A percentile compares a stretch with the other conserved stretches of the same genome.
Conservation (phyloP, 1,284 basidiomycete species). For the Phellinidium pouzarii region DNA sequence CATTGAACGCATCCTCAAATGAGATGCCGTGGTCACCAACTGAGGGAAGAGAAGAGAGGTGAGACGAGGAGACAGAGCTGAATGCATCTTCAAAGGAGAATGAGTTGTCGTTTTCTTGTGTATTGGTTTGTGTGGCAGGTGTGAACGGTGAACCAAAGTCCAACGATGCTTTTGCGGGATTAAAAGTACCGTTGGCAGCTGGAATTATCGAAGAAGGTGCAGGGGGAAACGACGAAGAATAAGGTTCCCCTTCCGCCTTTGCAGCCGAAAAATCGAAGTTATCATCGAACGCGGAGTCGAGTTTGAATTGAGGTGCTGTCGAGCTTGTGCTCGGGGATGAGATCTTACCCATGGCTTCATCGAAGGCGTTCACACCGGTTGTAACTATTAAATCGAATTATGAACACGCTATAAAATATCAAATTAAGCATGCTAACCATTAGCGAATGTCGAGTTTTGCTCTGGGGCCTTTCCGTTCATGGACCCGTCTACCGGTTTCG, state of each 20-base stretch:
- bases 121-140: slow-evolving; percentile 1
- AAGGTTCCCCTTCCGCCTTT: slow-evolving; percentile 31
- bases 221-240: slow-evolving; percentile 17
- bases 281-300: slow-evolving; percentile 77
- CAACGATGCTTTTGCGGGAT: not conserved
- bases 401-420: too few relatives aligned
- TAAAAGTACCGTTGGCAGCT: slow-evolving; percentile 1
- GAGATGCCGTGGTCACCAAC: slow-evolving; percentile 28
- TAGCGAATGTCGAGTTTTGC: too few relatives aligned
- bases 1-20: slow-evolving; percentile 48
- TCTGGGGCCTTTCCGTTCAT: slow-evolving; percentile 6
- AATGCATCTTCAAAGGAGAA: slow-evolving; percentile 41
- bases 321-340: slow-evolving; percentile 31
- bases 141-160: slow-evolving; percentile 21
- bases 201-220: slow-evolving; percentile 16
- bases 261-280: slow-evolving; percentile 76
- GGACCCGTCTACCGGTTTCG: not conserved
- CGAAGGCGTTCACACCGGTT: slow-evolving; percentile 62
- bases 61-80: slow-evolving; percentile 21
- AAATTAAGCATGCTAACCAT: too few relatives aligned
- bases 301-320: slow-evolving; percentile 44
- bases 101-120: slow-evolving; percentile 18
- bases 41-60: slow-evolving; percentile 16
- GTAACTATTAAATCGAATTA: not conserved
- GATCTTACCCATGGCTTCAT: slow-evolving; percentile 60